Evolutionary conservation across 2,329 filamentous ascomycete species (phyloP), one percentile per base, ranked within the genome.

Genomic region (Alternaria brassicae): DNA sequence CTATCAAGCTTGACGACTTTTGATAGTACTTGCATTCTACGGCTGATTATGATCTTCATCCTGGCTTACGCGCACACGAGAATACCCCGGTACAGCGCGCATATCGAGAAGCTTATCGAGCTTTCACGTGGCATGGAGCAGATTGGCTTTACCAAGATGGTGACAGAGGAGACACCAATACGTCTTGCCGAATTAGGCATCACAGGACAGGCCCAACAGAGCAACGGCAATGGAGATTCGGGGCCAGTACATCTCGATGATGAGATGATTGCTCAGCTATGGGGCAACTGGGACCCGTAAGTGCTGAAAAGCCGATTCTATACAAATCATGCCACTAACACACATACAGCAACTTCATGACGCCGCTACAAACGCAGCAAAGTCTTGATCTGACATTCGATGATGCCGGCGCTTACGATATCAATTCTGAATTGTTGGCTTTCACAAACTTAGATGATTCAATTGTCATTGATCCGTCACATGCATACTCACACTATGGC

Each of bases 111-210:
- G 6, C 61, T 69, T 34, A 51, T 77, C 17, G 37, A 42, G 6
- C 57, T 77, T 1, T 55, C 67, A 9, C 56, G 61, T 10, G 60
- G 64, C 2, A 75, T 78, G 72, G 68, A 76, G 48, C 71, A 73
- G 17, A 70, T 77, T 44, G 76, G 76, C 0, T 78, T 77, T 45
- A 70, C 69, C 37, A 74, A 73, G 39, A 74, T 75, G 70, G 72
- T 76, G 2, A 60, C 72, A 3, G 70, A 72, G 39, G 76, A 78
- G 49, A 75, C 73, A 15, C 71, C 73, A 2, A 53, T 72, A 15
- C 72, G 74, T 25, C 63, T 78, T 9, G 61, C 63, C 8, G 73
- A 74, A 48, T 59, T 77, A 0, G 75, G 72, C 4, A 72, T 78
- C 41, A 49, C 66, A 4, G 60, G 64, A 10, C 63, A 67, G n/a